Evolutionary conservation across 441 rosid genomes (phyloP), one percentile per base, ranked within the genome.

Genomic region (Mallotus repandus): DNA sequence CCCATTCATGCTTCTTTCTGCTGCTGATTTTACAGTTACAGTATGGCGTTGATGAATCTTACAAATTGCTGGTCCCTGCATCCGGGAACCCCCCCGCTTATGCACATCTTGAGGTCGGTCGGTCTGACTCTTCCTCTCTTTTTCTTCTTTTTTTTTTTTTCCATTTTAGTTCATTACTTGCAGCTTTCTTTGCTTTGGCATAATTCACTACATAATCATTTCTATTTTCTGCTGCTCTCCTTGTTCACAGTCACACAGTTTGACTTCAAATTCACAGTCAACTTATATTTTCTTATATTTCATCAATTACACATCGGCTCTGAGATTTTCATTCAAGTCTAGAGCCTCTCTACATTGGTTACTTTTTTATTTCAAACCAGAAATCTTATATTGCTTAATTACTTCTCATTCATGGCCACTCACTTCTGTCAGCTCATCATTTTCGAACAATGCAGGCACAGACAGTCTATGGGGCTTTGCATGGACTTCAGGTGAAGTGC

Each of bases 391-490:
- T 38, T 63, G 19, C 32, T 29, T 29, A 29, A 2, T 43, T 43
- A 8, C 32, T 63, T 50, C 61, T 35, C 66, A 69, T 63, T 76
- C 65, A 46, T 21, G n/a, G 25, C 5, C 22, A 12, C 32, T 32
- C 70, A 15, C 52, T 25, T 64, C 19, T 63, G 13, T 64, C 45
- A 50, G 9, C 49, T 32, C 13, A 29, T 45, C 49, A 13, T 38
- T 63, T n/a, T 76, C 38, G 61, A 71, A 77, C 55, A 63, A 64
- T 77, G 78, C 84, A 87, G 96, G 92, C 89, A 72, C 74, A 81
- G 45, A 89, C 84, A 32, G 87, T 91, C 69, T 89, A 89, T 63
- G 96, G 96, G 70, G 93, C 92, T 60, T 81, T 91, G 59, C 87
- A 91, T 35, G 89, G 92, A 58, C 89, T 91, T 73, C 86, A 89